Base-by-base conservation (phyloP, 1,139 yeast species). In the Yamadazyma diospyri region DNA sequence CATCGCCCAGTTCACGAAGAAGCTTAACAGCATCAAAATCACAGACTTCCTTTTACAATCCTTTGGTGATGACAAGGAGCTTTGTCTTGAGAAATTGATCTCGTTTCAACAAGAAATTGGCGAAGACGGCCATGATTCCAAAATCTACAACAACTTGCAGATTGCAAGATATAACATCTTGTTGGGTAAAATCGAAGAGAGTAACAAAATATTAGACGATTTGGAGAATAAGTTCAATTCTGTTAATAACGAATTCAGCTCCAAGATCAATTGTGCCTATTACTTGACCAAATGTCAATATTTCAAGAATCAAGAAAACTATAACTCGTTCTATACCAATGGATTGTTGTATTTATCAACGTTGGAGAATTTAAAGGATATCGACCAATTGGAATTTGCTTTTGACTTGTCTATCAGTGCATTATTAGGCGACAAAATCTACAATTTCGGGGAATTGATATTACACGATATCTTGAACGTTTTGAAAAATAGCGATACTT, bases 371-470 rank as follows among this genome's bases (percentile, higher is more conserved):
- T 45, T 56, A 27, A 43, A 47, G 7, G 41, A 50, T 14, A 57
- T 51, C 16, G 57, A 57, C 22, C 12, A 28, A 7, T 6, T 12
- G 12, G 69, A 64, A 20, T 67, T 87, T 36, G 92, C 96, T 16
- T 79, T 81, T 50, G 95, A 92, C 46, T 72, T 92, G 48, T 75
- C 94, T 39, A 72, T 88, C 33, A 81, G 95, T 27, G 98, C 97
- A 0, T 66, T 92, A 42, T 69, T 92, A 46, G 98, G 97, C 29
- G 95, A 88, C 51, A 81, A 78, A 53, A 85, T 92, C 46, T 94
- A 88, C 68, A 92, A 89, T 62, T 92, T 92, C 59, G 98, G 98
- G 33, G 98, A 94, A 61, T 75, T 92, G 45, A 73, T 92, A 39
- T 77, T 88, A 54, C 97, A 92, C 56, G 96, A 94, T 32, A 80